phyloP scores from a whole-genome alignment of 352 stramenopile genomes.

The Globisporangium splendens region DNA sequence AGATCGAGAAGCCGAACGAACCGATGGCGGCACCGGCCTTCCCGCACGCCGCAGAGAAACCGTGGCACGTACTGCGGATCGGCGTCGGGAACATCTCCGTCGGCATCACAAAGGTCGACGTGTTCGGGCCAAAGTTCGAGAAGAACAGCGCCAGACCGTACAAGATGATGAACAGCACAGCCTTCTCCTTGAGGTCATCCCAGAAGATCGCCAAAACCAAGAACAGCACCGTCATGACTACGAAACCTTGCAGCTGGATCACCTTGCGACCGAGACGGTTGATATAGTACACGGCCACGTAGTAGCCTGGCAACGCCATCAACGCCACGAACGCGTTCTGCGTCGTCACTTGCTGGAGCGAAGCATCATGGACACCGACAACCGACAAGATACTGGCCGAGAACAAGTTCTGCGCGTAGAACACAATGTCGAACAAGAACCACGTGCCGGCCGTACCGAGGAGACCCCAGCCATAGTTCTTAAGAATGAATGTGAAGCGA shows the following conservation, averaged over 20 bases:
- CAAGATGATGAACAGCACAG: slow-evolving; percentile 53
- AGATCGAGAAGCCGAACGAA: too few species aligned
- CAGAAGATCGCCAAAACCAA: slow-evolving; percentile 53
- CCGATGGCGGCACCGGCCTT: too few species aligned
- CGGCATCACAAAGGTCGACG: too few species aligned
- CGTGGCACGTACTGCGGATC: too few species aligned
- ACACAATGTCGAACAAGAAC: slow-evolving; percentile 84
- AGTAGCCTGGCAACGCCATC: too few species aligned
- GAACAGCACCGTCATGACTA: slow-evolving; percentile 57
- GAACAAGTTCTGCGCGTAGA: slow-evolving; percentile 74
- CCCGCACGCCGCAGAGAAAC: too few species aligned
- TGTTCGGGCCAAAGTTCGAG: too few species aligned
- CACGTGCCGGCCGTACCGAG: slow-evolving; percentile 66
- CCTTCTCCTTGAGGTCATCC: slow-evolving; percentile 37
- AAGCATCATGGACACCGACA: too few species aligned
- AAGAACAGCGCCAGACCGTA: too few species aligned
- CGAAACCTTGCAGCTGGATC: slow-evolving; percentile 73
- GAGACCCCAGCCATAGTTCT: slow-evolving; percentile 43
- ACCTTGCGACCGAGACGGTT: slow-evolving; percentile 56
- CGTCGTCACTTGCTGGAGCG: slow-evolving; percentile 20
- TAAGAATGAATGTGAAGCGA: slow-evolving; percentile 31
- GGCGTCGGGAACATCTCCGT: too few species aligned
- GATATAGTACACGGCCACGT: slow-evolving; percentile 53
- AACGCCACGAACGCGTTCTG: too few species aligned
- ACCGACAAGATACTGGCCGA: slow-evolving; percentile 20